Conservation (phyloP, 306 rosid genomes). For the Prunus mongolica region DNA sequence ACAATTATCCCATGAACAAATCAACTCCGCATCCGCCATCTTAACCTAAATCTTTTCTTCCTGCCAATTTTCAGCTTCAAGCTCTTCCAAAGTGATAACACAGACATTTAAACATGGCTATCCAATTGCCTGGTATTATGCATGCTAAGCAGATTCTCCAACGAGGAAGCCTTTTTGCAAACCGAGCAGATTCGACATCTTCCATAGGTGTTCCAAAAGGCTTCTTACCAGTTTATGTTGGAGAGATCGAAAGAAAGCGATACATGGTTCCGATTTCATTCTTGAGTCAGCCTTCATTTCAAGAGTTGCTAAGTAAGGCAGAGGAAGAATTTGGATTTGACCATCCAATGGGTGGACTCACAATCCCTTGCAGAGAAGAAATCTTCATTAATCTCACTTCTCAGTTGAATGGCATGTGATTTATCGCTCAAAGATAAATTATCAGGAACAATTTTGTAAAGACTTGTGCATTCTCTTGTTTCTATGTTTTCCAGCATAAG, state of each 20-base stretch:
- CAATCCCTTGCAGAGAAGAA: slow-evolving; percentile 43
- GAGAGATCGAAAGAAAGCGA: slow-evolving; percentile 33
- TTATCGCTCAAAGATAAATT: not conserved
- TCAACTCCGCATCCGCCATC: too few species aligned
- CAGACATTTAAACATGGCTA: too few species aligned
- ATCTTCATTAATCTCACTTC: slow-evolving; percentile 29
- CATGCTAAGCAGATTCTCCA: too few species aligned
- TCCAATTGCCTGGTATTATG: too few species aligned
- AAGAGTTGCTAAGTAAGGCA: slow-evolving; percentile 27
- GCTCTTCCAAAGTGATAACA: too few species aligned
- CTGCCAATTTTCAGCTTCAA: too few species aligned
- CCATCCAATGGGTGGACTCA: slow-evolving; percentile 53
- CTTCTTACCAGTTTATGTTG: slow-evolving; percentile 40
- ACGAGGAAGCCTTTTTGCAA: too few species aligned
- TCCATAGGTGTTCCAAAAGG: slow-evolving; percentile 38
- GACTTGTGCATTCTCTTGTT: too few species aligned
- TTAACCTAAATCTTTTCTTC: too few species aligned
- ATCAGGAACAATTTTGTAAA: too few species aligned
- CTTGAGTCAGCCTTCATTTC: slow-evolving; percentile 40
- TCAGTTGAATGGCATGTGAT: not conserved
- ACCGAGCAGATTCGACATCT: not conserved
- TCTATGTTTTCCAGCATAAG: too few species aligned
- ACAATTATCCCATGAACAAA: too few species aligned
- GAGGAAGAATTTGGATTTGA: slow-evolving; percentile 47
- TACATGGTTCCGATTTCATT: slow-evolving; percentile 37